phyloP scores from a whole-genome alignment of 768 basidiomycete species.

The Rhizopogon vulgaris region DNA sequence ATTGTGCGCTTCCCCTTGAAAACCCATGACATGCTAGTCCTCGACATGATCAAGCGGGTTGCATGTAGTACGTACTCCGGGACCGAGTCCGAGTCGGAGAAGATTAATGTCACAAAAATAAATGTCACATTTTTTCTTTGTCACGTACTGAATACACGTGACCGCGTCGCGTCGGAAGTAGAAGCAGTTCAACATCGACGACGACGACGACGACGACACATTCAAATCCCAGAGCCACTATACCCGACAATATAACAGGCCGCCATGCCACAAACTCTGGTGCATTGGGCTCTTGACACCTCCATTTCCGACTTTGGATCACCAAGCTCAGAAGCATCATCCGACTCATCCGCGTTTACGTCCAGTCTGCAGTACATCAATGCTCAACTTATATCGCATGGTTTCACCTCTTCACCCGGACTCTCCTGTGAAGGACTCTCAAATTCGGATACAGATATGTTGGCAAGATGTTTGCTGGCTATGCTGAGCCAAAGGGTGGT shows the following conservation, averaged over 20 bases:
- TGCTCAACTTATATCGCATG: slow-evolving; percentile 77
- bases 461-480: slow-evolving; percentile 69
- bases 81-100: too few relatives aligned
- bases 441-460: slow-evolving; percentile 44
- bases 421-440: slow-evolving; percentile 62
- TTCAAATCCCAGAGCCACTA: background rate
- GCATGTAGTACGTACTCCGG: too few relatives aligned
- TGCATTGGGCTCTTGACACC: slow-evolving; percentile 47
- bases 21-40: too few relatives aligned
- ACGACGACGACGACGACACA: background rate
- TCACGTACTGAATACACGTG: too few relatives aligned
- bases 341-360: slow-evolving; percentile 41
- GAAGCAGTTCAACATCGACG: slow-evolving; percentile 1
- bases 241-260: background rate
- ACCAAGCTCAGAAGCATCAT: slow-evolving; percentile 35
- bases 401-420: slow-evolving; percentile 60
- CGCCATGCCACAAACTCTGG: slow-evolving; percentile 38
- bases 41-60: too few relatives aligned
- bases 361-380: slow-evolving; percentile 77
- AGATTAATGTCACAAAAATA: too few relatives aligned
- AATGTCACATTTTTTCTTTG: too few relatives aligned
- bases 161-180: slow-evolving; percentile 19
- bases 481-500: slow-evolving; percentile 77
- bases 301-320: slow-evolving; percentile 39
- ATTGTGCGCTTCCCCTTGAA: too few relatives aligned